These are phyloP conservation scores for Microthyrium microscopicum DNA, from an alignment of 2,329 filamentous ascomycete species.

Conservation along the genomic window DNA sequence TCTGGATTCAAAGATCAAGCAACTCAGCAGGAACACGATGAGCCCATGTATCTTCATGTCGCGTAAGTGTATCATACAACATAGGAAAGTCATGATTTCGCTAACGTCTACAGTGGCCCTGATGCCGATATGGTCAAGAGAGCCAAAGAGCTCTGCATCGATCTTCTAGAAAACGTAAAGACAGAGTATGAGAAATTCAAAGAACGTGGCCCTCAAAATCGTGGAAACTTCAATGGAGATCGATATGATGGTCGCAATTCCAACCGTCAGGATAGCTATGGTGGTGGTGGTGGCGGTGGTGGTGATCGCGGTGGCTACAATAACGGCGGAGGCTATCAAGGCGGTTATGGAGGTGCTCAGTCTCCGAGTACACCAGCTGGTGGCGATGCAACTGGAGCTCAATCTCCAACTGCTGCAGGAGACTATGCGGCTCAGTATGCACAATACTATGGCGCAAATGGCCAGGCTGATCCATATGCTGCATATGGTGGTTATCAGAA, in stretches of 20 bases:
- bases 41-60: constrained; percentile 92
- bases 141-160: constrained; percentile 77
- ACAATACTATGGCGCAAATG: constrained; percentile 48
- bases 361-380: not conserved
- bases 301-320: constrained; percentile 11
- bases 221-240: constrained; percentile 20
- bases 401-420: constrained; percentile 18
- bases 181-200: constrained; percentile 85
- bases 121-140: constrained; percentile 72
- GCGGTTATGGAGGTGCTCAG: constrained; percentile 1
- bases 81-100: not conserved
- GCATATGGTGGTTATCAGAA: constrained; percentile 60
- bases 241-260: constrained; percentile 25
- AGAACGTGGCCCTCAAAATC: constrained; percentile 39
- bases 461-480: constrained; percentile 64
- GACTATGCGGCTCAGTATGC: constrained; percentile 34
- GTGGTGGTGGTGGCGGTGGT: constrained; percentile 15
- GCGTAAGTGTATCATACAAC: constrained; percentile 41
- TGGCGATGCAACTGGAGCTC: constrained; percentile 18
- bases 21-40: constrained; percentile 81
- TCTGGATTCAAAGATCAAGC: constrained; percentile 85
- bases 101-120: constrained; percentile 48
- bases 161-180: constrained; percentile 72
- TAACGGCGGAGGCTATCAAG: not conserved
- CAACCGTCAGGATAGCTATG: constrained; percentile 14